Percentiles rank a stretch among this genome's conserved stretches.
phyloP scores from a whole-genome alignment of 495 filamentous ascomycete genomes.

The Umbilicaria muhlenbergii region DNA sequence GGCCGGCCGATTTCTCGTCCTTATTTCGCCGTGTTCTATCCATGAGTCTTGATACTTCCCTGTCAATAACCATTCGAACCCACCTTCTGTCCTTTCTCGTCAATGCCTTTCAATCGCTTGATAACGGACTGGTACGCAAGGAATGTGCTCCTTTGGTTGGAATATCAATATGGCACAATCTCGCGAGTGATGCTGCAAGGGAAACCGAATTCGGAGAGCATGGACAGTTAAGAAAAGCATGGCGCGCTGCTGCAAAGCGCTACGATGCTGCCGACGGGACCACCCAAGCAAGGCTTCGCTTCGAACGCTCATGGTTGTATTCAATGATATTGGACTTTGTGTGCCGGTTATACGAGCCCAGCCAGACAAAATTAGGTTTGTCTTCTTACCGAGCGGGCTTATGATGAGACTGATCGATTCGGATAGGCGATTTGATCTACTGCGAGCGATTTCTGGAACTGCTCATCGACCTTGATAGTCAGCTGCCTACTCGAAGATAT shows the following conservation, averaged over 20 bases:
- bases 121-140: constrained; percentile 76
- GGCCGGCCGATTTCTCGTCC: constrained; percentile 68
- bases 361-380: not conserved
- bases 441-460: constrained; percentile 91
- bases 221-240: constrained; percentile 64
- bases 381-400: not conserved
- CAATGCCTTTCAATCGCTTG: constrained; percentile 83
- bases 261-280: constrained; percentile 77
- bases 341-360: constrained; percentile 46
- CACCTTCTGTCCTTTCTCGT: constrained; percentile 79
- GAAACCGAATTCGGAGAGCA: constrained; percentile 53
- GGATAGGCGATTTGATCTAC: constrained; percentile 54
- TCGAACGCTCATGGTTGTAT: constrained; percentile 90
- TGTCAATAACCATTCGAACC: constrained; percentile 54
- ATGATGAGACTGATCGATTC: not conserved
- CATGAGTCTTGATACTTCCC: constrained; percentile 67
- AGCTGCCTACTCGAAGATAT: constrained; percentile 85
- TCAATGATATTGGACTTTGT: constrained; percentile 75
- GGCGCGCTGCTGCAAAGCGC: constrained; percentile 73
- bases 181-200: constrained; percentile 55
- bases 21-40: constrained; percentile 84
- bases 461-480: constrained; percentile 78
- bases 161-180: constrained; percentile 88
- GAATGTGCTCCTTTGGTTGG: constrained; percentile 93
- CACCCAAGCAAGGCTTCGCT: constrained; percentile 62